phyloP scores from a whole-genome alignment of 1,284 basidiomycete genomes.

The Cryptococcus sp. region DNA sequence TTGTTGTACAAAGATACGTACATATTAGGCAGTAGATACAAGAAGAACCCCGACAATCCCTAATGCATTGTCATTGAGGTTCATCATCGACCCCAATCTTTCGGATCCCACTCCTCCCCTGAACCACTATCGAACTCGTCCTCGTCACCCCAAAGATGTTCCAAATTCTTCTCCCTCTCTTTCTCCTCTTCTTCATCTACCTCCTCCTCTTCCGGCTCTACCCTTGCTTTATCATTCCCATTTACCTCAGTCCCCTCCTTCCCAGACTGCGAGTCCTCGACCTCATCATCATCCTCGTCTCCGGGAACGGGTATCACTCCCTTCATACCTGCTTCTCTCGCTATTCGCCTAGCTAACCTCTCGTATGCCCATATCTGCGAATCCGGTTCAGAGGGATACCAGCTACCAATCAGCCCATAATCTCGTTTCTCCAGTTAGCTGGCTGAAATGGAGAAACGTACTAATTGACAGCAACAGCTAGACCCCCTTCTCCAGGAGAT shows the following conservation, averaged over 20 bases:
- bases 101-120: slow-evolving; percentile 34
- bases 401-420: slow-evolving; percentile 15
- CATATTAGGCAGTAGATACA: too few relatives aligned
- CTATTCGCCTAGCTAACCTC: slow-evolving; percentile 29
- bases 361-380: slow-evolving; percentile 33
- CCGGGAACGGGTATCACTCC: slow-evolving; percentile 29
- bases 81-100: slow-evolving; percentile 30
- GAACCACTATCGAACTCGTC: slow-evolving; percentile 14
- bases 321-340: slow-evolving; percentile 22
- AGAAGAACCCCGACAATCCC: too few relatives aligned
- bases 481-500: slow-evolving; percentile 52
- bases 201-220: background rate
- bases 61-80: too few relatives aligned
- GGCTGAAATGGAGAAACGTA: slow-evolving; percentile 55
- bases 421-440: background rate
- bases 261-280: background rate
- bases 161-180: background rate
- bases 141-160: slow-evolving; percentile 19
- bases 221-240: background rate
- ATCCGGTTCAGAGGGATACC: slow-evolving; percentile 34
- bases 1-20: too few relatives aligned
- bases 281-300: slow-evolving; percentile 14
- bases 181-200: too few relatives aligned
- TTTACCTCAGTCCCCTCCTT: too few relatives aligned
- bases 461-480: slow-evolving; percentile 74